Conservation (phyloP, 2,329 filamentous ascomycete species). For the Colletotrichum abscissum region DNA sequence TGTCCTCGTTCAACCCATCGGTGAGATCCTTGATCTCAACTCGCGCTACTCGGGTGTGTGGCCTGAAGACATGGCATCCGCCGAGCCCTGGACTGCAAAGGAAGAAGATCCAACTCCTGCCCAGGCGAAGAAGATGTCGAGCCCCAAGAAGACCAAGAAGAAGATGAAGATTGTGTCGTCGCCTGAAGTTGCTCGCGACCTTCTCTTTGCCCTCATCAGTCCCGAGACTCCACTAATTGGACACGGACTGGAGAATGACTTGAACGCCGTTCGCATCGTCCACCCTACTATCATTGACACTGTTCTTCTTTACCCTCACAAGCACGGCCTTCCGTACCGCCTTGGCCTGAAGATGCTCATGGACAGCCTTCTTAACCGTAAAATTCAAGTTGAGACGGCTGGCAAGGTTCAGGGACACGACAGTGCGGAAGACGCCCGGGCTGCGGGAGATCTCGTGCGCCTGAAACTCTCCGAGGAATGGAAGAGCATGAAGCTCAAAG, state of each 20-base stretch:
- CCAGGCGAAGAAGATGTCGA: conserved; percentile 37
- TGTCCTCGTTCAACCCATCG: conserved; percentile 84
- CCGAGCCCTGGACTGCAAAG: conserved; percentile 64
- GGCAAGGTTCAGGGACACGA: conserved; percentile 77
- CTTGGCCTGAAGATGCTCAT: conserved; percentile 82
- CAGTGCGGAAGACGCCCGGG: conserved; percentile 89
- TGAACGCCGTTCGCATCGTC: conserved; percentile 86
- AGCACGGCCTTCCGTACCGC: conserved; percentile 79
- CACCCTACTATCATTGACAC: conserved; percentile 91
- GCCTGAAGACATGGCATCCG: conserved; percentile 79
- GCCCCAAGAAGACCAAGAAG: conserved; percentile 43
- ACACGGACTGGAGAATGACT: conserved; percentile 94
- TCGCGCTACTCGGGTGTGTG: conserved; percentile 91
- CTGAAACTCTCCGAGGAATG: conserved; percentile 78
- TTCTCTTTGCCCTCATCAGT: conserved; percentile 81
- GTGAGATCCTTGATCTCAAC: conserved; percentile 90
- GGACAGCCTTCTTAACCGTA: conserved; percentile 74
- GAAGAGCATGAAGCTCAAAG: conserved; percentile 71
- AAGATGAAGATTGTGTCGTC: conserved; percentile 79
- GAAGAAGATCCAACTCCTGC: conserved; percentile 36
- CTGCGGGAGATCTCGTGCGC: conserved; percentile 87
- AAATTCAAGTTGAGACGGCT: conserved; percentile 79
- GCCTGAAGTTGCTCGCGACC: conserved; percentile 77
- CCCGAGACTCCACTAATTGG: conserved; percentile 88
- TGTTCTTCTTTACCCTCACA: conserved; percentile 84